phyloP scores from a whole-genome alignment of 768 basidiomycete genomes.

The Imleria badia region DNA sequence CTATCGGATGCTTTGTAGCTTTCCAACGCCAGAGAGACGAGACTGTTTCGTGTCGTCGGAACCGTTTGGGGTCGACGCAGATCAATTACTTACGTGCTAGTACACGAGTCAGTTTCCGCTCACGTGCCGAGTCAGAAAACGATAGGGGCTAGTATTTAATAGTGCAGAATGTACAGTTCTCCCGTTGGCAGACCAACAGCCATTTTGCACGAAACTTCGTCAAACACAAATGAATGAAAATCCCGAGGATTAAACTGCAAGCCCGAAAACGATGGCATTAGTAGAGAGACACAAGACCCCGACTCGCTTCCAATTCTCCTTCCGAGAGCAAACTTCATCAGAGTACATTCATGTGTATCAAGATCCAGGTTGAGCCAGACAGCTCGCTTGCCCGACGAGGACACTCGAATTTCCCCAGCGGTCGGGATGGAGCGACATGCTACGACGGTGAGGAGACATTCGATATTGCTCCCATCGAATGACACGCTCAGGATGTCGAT shows the following conservation, averaged over 20 bases:
- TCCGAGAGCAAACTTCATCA: conserved; percentile 51
- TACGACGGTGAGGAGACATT: not conserved
- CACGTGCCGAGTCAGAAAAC: conserved; percentile 21
- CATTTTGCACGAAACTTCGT: conserved; percentile 54
- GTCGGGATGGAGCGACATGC: conserved; percentile 10
- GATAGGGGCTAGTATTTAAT: conserved; percentile 23
- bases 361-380: conserved; percentile 15
- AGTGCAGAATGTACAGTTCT: conserved; percentile 49
- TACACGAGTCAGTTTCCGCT: conserved; percentile 17
- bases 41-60: not conserved
- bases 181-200: conserved; percentile 53
- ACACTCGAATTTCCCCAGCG: conserved; percentile 15
- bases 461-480: conserved; percentile 9
- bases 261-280: conserved; percentile 47
- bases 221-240: conserved; percentile 50
- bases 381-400: conserved; percentile 20
- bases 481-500: conserved; percentile 15
- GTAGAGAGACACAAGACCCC: conserved; percentile 20
- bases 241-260: conserved; percentile 51
- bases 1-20: conserved; percentile 1
- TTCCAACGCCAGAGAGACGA: not conserved
- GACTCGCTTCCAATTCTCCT: conserved; percentile 9
- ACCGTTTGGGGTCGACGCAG: conserved; percentile 1
- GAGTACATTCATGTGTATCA: conserved; percentile 38
- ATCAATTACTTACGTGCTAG: not conserved